Base-by-base conservation (phyloP, 495 filamentous ascomycete genomes). In the Tuber melanosporum region DNA sequence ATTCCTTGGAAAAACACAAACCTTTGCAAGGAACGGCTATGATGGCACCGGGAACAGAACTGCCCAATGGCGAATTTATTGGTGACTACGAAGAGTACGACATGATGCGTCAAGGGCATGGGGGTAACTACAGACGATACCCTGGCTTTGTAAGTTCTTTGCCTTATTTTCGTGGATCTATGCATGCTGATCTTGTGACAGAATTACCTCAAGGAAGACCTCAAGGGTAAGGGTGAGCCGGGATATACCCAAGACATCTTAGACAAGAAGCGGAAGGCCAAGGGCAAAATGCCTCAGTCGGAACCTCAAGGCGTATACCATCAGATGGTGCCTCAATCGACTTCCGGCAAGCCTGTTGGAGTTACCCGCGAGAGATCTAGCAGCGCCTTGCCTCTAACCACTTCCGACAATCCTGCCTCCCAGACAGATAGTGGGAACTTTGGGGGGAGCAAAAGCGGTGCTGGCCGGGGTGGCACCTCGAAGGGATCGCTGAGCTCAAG, bases 11-110 rank as follows among this genome's bases (percentile, higher is more conserved):
- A 62, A 89, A 87, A 75, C 93, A 97, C 80, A 89, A 93, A 5
- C 95, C 95, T 0, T 85, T 99, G 0, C 93, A 97, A 83, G 95
- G 95, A 0, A 90, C 90, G 0, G 94, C 95, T 0, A 86, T 86
- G 36, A 87, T 93, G 41, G 92, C 95, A 0, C 92, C 93, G 0
- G 94, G 95, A 5, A 84, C 87, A 76, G 85, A 82, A 1, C 93
- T 94, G 75, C 80, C 86, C 8, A 87, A 88, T 42, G 94, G 94
- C 0, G 87, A 89, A 46, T 85, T 87, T 0, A 92, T 97, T 79
- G 78, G 78, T 85, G 75, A 90, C 0, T 99, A 99, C 81, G 86
- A 94, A 80, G 95, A 99, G 82, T 95, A 94, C 4, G 87, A 90
- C 0, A 92, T 98, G 76, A 86, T 97, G 85, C 93, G 92, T 91